Conservation (phyloP, 2,329 filamentous ascomycete genomes). For the Diaporthe australafricana region DNA sequence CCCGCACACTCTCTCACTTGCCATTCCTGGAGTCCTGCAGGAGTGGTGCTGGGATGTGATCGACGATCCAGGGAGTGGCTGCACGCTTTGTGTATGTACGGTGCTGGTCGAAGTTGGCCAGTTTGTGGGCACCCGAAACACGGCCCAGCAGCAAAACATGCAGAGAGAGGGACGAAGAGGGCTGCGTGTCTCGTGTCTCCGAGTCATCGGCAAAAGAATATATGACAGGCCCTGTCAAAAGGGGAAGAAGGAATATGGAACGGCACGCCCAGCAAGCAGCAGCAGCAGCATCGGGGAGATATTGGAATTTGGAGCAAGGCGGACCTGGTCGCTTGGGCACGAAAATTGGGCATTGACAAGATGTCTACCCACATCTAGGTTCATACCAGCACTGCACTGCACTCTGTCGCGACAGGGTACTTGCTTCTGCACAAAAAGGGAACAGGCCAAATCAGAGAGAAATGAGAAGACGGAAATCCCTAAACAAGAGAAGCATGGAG, state of each 20-base stretch:
- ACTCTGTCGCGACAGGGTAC: background rate
- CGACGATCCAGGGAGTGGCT: conserved; percentile 8
- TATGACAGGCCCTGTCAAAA: background rate
- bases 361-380: conserved; percentile 11
- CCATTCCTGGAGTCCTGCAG: conserved; percentile 30
- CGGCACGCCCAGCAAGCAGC: background rate
- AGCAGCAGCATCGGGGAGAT: background rate
- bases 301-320: conserved; percentile 1
- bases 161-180: background rate
- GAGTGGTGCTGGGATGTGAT: conserved; percentile 23
- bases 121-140: conserved; percentile 25
- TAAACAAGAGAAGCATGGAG: background rate
- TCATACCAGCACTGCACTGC: background rate
- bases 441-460: background rate
- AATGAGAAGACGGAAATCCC: conserved; percentile 18
- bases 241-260: background rate
- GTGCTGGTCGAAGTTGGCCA: conserved; percentile 1
- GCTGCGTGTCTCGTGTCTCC: conserved; percentile 4
- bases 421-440: conserved; percentile 16
- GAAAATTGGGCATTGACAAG: conserved; percentile 22
- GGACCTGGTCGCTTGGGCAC: conserved; percentile 20
- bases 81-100: background rate
- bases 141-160: conserved; percentile 26
- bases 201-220: conserved; percentile 17
- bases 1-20: conserved; percentile 21